Conservation (phyloP, 2,329 filamentous ascomycete species). For the Scytalidium lignicola region DNA sequence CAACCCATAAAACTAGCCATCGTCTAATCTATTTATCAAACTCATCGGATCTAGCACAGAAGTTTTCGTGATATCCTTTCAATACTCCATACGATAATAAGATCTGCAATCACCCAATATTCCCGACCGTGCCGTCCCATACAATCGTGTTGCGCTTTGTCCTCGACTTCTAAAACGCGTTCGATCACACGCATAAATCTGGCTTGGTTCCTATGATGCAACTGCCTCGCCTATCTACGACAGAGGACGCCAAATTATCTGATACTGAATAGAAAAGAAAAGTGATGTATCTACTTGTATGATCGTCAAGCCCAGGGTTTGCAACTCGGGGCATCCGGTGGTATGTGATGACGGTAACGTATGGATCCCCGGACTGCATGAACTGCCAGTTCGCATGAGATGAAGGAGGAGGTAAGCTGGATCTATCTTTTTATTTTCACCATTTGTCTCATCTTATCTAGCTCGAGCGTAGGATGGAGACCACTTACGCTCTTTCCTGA, state of each 20-base stretch:
- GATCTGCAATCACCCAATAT: no score
- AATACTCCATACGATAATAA: no score
- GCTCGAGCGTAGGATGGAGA: slow-evolving; percentile 3
- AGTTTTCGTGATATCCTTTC: no score
- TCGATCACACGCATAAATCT: neutral
- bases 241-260: neutral
- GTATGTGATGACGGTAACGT: neutral
- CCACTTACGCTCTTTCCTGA: neutral
- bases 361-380: neutral
- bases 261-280: neutral
- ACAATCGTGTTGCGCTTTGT: neutral
- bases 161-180: neutral
- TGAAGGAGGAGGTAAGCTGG: neutral
- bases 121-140: no score
- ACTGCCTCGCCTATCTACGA: neutral
- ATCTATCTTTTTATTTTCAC: neutral
- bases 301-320: slow-evolving; percentile 12
- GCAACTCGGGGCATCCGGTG: slow-evolving; percentile 12
- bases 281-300: slow-evolving; percentile 6
- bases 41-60: no score
- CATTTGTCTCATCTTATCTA: slow-evolving; percentile 14
- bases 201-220: neutral
- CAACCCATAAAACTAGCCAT: no score
- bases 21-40: no score
- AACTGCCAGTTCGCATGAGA: neutral